Evolutionary conservation across 352 stramenopile species (phyloP).

Genomic region (Phytophthora melonis): DNA sequence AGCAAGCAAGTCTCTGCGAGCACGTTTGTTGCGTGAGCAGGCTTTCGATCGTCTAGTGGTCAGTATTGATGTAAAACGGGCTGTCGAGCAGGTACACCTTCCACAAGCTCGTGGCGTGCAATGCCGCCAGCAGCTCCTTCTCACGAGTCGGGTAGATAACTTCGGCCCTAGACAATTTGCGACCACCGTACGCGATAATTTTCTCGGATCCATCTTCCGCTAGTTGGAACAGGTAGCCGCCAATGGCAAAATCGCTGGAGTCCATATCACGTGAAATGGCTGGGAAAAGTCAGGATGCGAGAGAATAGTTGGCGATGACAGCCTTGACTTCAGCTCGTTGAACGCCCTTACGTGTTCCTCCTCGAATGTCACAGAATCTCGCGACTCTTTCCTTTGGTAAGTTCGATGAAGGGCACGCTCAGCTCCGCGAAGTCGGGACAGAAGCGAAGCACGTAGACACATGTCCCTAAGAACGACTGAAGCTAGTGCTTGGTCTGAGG

Average conservation of each 20-base stretch:
- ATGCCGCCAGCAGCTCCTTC: conserved; percentile 4
- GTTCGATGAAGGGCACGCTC: conserved; percentile 5
- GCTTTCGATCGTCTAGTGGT: background rate
- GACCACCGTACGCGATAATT: conserved; percentile 13
- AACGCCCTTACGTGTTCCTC: conserved; percentile 4
- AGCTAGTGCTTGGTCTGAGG: conserved; percentile 10
- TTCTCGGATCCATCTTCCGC: background rate
- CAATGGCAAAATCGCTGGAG: conserved; percentile 8
- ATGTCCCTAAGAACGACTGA: conserved; percentile 13
- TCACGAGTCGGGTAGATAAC: conserved; percentile 3
- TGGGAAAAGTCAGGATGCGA: background rate
- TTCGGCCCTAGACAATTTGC: conserved; percentile 4
- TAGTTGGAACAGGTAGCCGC: conserved; percentile 9
- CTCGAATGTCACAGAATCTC: background rate
- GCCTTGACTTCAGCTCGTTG: background rate
- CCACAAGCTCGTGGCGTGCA: conserved; percentile 3
- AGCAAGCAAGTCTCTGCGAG: background rate
- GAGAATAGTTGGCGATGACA: background rate
- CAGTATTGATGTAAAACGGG: conserved; percentile 6
- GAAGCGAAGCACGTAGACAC: conserved; percentile 18
- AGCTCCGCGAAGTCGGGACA: conserved; percentile 8
- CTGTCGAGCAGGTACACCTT: conserved; percentile 2
- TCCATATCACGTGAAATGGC: conserved; percentile 20
- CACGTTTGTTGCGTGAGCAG: background rate
- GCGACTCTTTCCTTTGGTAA: background rate